A percentile compares a stretch with the other conserved stretches of the same genome.
These are phyloP conservation scores for Kwoniella pini DNA, from an alignment of 768 basidiomycete genomes.

Conservation along the genomic window DNA sequence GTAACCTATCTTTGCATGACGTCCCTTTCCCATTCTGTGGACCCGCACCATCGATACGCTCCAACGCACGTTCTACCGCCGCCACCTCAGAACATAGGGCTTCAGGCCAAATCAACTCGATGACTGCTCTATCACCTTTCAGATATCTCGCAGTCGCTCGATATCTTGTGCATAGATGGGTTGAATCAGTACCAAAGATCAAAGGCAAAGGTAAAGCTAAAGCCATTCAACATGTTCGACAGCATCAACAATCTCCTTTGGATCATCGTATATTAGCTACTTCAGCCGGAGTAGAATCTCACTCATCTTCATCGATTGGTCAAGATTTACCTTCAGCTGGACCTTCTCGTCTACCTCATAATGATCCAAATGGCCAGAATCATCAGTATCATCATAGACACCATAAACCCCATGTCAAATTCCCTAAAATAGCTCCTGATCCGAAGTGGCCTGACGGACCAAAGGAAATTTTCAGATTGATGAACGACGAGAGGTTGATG, in stretches of 20 bases:
- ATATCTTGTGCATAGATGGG: conserved; percentile 45
- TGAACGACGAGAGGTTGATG: conserved; percentile 73
- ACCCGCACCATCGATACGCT: not conserved
- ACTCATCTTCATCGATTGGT: not conserved
- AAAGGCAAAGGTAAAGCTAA: conserved; percentile 33
- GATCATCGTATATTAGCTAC: not conserved
- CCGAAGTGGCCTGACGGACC: conserved; percentile 33
- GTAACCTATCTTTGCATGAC: not conserved
- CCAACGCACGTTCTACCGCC: conserved; percentile 17
- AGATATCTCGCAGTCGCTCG: conserved; percentile 47
- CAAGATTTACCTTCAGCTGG: conserved; percentile 15
- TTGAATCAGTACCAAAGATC: conserved; percentile 24
- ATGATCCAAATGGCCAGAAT: not conserved
- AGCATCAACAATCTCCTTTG: not conserved
- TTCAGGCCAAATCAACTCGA: not conserved
- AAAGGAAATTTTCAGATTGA: conserved; percentile 58
- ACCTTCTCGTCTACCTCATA: conserved; percentile 9
- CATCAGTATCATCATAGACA: not conserved
- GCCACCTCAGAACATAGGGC: not conserved
- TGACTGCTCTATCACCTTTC: conserved; percentile 48
- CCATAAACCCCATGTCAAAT: conserved; percentile 6
- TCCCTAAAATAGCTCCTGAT: conserved; percentile 31
- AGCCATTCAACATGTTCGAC: conserved; percentile 2
- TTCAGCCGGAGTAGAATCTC: conserved; percentile 3
- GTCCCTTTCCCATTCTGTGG: no score